Conservation (phyloP, 495 filamentous ascomycete genomes). For the Talaromyces nanjingensis region DNA sequence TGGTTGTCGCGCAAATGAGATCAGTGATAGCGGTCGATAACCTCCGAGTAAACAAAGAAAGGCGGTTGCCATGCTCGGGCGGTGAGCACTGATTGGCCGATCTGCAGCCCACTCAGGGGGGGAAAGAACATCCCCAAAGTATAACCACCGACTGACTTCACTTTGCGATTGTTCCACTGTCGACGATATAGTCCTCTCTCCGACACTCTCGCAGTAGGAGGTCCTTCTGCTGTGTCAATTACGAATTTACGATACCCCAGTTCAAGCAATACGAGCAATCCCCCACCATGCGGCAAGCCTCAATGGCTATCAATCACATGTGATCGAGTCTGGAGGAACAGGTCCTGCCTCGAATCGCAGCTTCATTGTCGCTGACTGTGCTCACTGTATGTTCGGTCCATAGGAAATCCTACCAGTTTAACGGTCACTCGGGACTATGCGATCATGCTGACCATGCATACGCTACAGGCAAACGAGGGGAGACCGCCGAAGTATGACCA, state of each 20-base stretch:
- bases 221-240: neutral
- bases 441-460: neutral
- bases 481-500: neutral
- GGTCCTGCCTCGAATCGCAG: neutral
- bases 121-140: neutral
- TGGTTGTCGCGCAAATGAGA: neutral
- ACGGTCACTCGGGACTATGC: neutral
- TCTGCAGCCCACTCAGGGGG: neutral
- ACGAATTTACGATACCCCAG: neutral
- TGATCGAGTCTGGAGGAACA: neutral
- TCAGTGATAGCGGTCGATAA: neutral
- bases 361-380: neutral
- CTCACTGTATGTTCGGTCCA: neutral
- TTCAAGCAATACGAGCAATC: neutral
- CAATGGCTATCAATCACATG: neutral
- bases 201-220: neutral
- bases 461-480: neutral
- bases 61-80: constrained; percentile 7
- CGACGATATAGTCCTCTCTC: neutral
- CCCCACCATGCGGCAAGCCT: neutral
- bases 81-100: constrained; percentile 5
- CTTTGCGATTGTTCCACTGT: neutral
- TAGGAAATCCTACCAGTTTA: neutral
- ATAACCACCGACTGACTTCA: neutral
- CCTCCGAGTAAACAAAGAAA: constrained; percentile 2